Evolutionary conservation across 345 rosid genomes (phyloP).

Genomic region (Gynandropsis gynandra): DNA sequence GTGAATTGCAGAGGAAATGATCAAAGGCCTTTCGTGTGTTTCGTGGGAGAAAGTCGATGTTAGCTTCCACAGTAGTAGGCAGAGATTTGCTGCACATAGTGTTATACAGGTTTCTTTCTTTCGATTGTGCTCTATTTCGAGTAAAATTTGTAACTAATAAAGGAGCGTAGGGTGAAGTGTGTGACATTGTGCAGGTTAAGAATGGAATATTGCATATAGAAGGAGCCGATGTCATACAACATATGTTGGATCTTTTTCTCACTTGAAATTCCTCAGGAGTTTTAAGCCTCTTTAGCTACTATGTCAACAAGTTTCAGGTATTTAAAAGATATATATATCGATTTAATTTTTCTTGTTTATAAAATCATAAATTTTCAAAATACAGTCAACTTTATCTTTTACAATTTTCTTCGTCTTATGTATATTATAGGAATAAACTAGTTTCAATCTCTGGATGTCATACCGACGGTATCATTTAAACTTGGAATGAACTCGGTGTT

Average conservation of each 20-base stretch:
- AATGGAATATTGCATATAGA: conserved; percentile 60
- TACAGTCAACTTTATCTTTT: no score
- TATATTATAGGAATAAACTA: no score
- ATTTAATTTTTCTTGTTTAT: no score
- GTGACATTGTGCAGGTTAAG: conserved; percentile 53
- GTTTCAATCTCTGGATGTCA: no score
- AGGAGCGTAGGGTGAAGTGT: conserved; percentile 9
- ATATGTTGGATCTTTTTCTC: conserved; percentile 73
- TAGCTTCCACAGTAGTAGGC: conserved; percentile 77
- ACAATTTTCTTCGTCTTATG: no score
- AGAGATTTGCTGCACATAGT: conserved; percentile 89
- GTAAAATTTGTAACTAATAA: conserved; percentile 1
- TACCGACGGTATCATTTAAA: no score
- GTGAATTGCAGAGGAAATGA: conserved; percentile 58
- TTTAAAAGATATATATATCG: no score
- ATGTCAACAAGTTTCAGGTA: no score
- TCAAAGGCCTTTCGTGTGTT: conserved; percentile 67
- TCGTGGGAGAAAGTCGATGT: conserved; percentile 97
- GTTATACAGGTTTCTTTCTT: conserved; percentile 70
- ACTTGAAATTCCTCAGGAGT: no score
- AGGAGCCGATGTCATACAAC: conserved; percentile 87
- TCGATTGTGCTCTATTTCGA: conserved; percentile 3
- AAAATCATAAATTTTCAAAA: no score
- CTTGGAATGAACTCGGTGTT: no score
- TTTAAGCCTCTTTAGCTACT: no score